Base-by-base conservation (phyloP, 1,284 basidiomycete species). In the Papiliotrema fonsecae region DNA sequence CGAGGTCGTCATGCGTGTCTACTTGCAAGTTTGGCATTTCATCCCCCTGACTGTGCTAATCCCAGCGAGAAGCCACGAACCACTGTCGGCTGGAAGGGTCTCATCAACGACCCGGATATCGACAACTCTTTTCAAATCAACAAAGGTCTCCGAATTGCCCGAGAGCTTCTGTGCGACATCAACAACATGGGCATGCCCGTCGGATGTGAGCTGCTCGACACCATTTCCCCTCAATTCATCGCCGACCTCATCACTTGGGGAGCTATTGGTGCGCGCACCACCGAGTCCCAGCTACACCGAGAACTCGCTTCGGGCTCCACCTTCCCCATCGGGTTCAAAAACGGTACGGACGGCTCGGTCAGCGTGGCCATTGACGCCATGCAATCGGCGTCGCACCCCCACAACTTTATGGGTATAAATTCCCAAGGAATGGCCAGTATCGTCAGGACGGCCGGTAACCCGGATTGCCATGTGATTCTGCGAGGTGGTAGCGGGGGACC, bases 371-470 rank as follows among this genome's bases (percentile, higher is more conserved):
- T 98, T 48, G 94, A 99, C 74, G 94, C 96, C 14, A 97, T 98
- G 88, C 84, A 87, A 56, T 86, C 90, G 0, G 84, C 91, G 11
- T 86, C 85, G 6, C 86, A 91, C 70, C 88, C 91, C 18, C 94
- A 98, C 75, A 87, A 88, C 47, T 99, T 99, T 80, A 89, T 99
- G 82, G 93, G 92, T 65, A 93, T 99, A 56, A 97, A 93, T 45
- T 87, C 89, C 67, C 87, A 94, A 55, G 93, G 81, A 40, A 82
- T 97, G 49, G 92, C 93, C 18, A 81, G 91, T 31, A 98, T 98
- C 70, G 94, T 97, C 68, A 90, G 91, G 76, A 97, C 94, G 4
- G 78, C 84, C 49, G 94, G 93, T 10, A 93, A 96, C 78, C 69
- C 83, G 58, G 87, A 93, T 71, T 86, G 93, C 18, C 92, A 97